Percentiles rank a stretch among this genome's conserved stretches.
Conservation (phyloP, 2,329 filamentous ascomycete species). For the Zarea fungicola region DNA sequence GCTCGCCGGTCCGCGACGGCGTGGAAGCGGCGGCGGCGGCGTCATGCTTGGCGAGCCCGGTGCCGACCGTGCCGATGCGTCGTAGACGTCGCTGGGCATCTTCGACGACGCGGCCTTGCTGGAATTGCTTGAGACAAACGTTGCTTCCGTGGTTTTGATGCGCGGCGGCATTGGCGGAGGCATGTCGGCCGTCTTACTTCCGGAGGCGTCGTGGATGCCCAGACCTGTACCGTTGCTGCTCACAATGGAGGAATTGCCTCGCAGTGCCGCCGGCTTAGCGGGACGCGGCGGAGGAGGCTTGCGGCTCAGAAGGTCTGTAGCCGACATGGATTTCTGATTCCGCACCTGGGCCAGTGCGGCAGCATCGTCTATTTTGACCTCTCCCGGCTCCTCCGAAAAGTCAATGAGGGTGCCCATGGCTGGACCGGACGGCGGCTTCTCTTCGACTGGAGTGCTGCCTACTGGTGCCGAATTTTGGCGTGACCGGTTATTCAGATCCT, state of each 20-base stretch:
- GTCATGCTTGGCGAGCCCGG: conserved; percentile 23
- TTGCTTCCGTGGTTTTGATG: conserved; percentile 8
- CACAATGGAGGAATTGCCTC: conserved; percentile 35
- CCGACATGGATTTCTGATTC: conserved; percentile 21
- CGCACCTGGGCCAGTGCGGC: conserved; percentile 26
- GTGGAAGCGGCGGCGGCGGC: conserved; percentile 44
- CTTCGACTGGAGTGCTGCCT: conserved; percentile 13
- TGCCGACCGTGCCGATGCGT: conserved; percentile 10
- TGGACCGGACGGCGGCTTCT: conserved; percentile 29
- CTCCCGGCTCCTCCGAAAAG: conserved; percentile 48
- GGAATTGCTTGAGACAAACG: background rate
- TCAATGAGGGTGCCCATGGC: conserved; percentile 58
- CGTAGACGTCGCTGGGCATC: conserved; percentile 13
- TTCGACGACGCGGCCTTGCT: conserved; percentile 11
- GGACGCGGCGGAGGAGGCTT: conserved; percentile 48
- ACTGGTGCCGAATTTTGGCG: conserved; percentile 24
- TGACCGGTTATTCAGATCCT: conserved; percentile 7
- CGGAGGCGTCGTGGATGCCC: background rate
- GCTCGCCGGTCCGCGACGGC: conserved; percentile 36
- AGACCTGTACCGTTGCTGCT: conserved; percentile 18
- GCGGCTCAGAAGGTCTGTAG: conserved; percentile 26
- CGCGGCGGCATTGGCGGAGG: conserved; percentile 14
- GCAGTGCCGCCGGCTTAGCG: conserved; percentile 51
- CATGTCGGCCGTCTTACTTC: background rate
- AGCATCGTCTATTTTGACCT: conserved; percentile 30